Conservation (phyloP, 768 basidiomycete genomes). For the Pholiota microspora region DNA sequence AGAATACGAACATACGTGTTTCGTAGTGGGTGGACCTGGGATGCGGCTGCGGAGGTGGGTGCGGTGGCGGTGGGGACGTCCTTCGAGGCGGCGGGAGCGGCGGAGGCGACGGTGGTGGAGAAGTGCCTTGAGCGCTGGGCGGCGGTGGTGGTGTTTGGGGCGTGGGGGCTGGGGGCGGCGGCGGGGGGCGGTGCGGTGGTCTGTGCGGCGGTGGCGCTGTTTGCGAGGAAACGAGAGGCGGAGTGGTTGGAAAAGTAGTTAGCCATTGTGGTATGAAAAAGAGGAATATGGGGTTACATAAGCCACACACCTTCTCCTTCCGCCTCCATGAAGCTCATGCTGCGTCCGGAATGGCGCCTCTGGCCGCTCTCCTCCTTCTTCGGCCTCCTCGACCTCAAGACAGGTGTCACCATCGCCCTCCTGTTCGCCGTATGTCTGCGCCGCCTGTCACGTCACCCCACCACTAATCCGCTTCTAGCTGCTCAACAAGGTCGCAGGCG, state of each 20-base stretch:
- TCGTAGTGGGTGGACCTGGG: slow-evolving; percentile 69
- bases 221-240: slow-evolving; percentile 66
- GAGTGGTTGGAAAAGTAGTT: slow-evolving; percentile 86
- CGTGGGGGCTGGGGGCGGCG: slow-evolving; percentile 35
- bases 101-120: slow-evolving; percentile 42
- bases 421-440: slow-evolving; percentile 78
- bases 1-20: slow-evolving; percentile 83
- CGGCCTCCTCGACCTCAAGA: slow-evolving; percentile 90
- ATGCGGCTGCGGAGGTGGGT: slow-evolving; percentile 31
- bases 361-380: slow-evolving; percentile 83
- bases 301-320: slow-evolving; percentile 23
- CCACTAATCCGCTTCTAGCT: slow-evolving; percentile 41
- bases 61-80: slow-evolving; percentile 34
- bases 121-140: slow-evolving; percentile 80
- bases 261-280: slow-evolving; percentile 42
- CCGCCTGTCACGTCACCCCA: background rate
- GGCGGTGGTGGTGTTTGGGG: too few species aligned
- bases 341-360: slow-evolving; percentile 81
- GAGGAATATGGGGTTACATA: slow-evolving; percentile 27
- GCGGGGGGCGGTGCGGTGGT: slow-evolving; percentile 25
- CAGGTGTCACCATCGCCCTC: slow-evolving; percentile 83
- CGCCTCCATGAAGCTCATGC: slow-evolving; percentile 68
- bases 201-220: slow-evolving; percentile 25
- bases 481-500: slow-evolving; percentile 96
- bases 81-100: slow-evolving; percentile 42